Conservation (phyloP, 23 red algal species). For the Cyanidiococcus yangmingshanensis region DNA sequence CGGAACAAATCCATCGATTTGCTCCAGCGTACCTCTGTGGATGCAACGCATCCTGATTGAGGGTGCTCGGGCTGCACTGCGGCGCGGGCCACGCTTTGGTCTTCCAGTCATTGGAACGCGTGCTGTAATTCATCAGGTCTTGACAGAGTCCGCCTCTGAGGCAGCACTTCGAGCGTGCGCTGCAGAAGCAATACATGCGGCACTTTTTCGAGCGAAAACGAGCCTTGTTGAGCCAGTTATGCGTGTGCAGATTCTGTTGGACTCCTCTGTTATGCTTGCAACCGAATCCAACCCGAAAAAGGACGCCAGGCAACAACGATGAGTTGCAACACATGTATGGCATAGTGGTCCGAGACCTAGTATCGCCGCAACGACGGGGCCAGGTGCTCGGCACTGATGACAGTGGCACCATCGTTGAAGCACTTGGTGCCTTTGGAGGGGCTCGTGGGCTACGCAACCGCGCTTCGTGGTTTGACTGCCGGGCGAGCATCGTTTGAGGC, state of each 20-base stretch:
- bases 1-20: not conserved
- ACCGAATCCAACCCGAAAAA: not conserved
- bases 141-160: not conserved
- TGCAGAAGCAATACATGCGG: constrained; percentile 30
- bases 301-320: not conserved
- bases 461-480: constrained; percentile 33
- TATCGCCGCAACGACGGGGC: constrained; percentile 43
- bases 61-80: constrained; percentile 43
- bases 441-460: constrained; percentile 54
- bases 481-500: not conserved
- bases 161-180: constrained; percentile 46
- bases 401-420: constrained; percentile 24
- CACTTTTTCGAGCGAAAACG: constrained; percentile 22
- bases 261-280: not conserved
- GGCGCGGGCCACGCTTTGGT: constrained; percentile 43
- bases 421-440: constrained; percentile 67
- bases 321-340: constrained; percentile 18
- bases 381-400: constrained; percentile 33
- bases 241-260: constrained; percentile 30
- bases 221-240: constrained; percentile 48
- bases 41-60: constrained; percentile 2
- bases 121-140: constrained; percentile 23
- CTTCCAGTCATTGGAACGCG: constrained; percentile 25
- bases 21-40: not conserved
- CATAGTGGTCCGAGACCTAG: constrained; percentile 46